Base-by-base conservation (phyloP, 805 yeast species). In the Candida insectalens region DNA sequence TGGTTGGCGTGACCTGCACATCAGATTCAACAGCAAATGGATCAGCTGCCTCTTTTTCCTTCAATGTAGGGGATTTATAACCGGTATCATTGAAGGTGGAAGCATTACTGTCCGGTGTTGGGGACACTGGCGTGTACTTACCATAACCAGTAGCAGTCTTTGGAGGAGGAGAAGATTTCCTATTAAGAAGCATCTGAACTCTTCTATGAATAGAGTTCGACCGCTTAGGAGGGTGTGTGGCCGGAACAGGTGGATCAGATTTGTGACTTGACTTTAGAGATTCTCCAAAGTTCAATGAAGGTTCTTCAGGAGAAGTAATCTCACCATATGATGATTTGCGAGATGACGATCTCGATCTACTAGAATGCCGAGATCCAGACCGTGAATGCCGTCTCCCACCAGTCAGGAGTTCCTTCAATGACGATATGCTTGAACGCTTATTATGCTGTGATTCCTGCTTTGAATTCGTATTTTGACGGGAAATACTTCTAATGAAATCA, bases 71-170 rank as follows among this genome's bases (percentile, higher is more conserved):
- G 19, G 21, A 5, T 29, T 19, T 15, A 10, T 29, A 41, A 23
- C 29, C 29, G 10, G 33, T 4, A 16, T 19, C 9, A 25, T 28
- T 20, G 20, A 26, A 8, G 7, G 23, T 17, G 6, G 13, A 26
- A 13, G 15, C 12, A 29, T 14, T 36, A 12, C 10, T 12, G n/a
- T 25, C 19, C 6, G 21, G 4, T n/a, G 12, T 12, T 6, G 21
- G 28, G 6, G 42, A 41, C 9, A 31, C 21, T 32, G 68, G 78
- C 0, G 88, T 76, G 49, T 69, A 83, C 50, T 74, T 73, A 6
- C 95, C 95, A 53, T 87, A 85, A 0, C 95, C 95, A 4, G 65
- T 55, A 0, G 95, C 95, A 0, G 89, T 76, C 45, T 71, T 77
- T 0, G 69, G 59, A 3, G 70, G 69, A 9, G 71, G 69, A 4